A percentile compares a stretch with the other conserved stretches of the same genome.
These are phyloP conservation scores for Salicornia ramosissima DNA, from an alignment of 148 eudicot species.

Conservation along the genomic window DNA sequence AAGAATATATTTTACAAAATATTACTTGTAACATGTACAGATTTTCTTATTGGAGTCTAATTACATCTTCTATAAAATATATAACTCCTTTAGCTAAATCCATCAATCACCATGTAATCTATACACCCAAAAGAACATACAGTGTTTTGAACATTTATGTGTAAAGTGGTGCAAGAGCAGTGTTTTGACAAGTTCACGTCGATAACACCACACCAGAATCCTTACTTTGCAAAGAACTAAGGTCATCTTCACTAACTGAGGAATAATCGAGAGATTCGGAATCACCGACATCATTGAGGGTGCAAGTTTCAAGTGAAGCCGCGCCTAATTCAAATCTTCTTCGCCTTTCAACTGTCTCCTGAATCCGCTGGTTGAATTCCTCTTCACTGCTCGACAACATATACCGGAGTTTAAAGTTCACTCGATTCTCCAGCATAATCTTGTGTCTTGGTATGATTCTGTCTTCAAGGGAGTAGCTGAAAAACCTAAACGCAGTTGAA, in stretches of 20 bases:
- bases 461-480: slow-evolving; percentile 88
- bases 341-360: slow-evolving; percentile 64
- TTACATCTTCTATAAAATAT: neutral
- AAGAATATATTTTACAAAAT: neutral
- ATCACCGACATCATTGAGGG: neutral
- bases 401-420: slow-evolving; percentile 90
- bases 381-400: slow-evolving; percentile 69
- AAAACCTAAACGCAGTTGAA: slow-evolving; percentile 47
- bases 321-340: slow-evolving; percentile 61
- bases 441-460: slow-evolving; percentile 82
- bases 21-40: neutral
- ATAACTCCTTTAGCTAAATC: neutral
- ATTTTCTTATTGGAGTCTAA: neutral
- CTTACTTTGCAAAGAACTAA: neutral
- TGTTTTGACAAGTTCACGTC: neutral
- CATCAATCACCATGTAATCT: neutral
- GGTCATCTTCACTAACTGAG: neutral
- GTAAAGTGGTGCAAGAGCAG: neutral
- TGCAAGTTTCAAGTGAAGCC: neutral
- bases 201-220: neutral
- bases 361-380: slow-evolving; percentile 52
- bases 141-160: neutral
- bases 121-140: slow-evolving; percentile 1
- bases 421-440: slow-evolving; percentile 65
- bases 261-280: neutral